A percentile compares a stretch with the other conserved stretches of the same genome.
Evolutionary conservation across 805 yeast species (phyloP).

Genomic region (Teunomyces stri): DNA sequence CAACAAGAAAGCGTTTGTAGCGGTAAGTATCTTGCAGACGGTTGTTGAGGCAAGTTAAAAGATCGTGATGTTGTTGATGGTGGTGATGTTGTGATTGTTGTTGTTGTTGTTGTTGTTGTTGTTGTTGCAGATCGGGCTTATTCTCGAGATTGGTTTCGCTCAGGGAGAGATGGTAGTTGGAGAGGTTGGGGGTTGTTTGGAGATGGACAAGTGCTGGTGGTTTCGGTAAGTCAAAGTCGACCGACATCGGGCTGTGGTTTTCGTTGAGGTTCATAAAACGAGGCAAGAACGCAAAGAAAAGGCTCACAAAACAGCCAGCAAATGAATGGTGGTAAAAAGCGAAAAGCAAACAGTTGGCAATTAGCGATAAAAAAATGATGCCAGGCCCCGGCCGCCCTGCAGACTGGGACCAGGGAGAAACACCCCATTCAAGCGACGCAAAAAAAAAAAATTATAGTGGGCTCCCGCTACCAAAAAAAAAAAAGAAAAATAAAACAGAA

Average conservation of each 20-base stretch:
- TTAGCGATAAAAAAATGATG: not conserved
- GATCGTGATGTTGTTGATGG: constrained; percentile 7
- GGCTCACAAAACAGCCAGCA: not conserved
- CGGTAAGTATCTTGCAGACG: constrained; percentile 23
- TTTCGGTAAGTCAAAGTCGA: not conserved
- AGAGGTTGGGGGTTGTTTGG: constrained; percentile 1
- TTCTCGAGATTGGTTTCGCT: not conserved
- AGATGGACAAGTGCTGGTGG: constrained; percentile 1
- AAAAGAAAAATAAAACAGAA: no score
- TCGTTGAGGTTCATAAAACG: not conserved
- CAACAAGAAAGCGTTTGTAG: constrained; percentile 15
- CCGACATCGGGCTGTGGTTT: not conserved
- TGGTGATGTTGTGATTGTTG: not conserved
- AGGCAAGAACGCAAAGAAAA: not conserved
- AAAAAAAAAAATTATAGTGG: not conserved
- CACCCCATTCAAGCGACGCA: not conserved
- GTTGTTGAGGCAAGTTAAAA: constrained; percentile 9
- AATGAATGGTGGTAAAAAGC: not conserved
- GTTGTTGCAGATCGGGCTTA: not conserved
- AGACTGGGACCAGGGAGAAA: not conserved
- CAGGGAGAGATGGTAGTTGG: not conserved
- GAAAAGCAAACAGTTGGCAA: not conserved
- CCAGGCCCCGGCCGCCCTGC: not conserved
- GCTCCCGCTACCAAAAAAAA: not conserved
- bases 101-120: not conserved